These are phyloP conservation scores for Citrus cavaleriei DNA, from an alignment of 345 rosid species.

Conservation along the genomic window DNA sequence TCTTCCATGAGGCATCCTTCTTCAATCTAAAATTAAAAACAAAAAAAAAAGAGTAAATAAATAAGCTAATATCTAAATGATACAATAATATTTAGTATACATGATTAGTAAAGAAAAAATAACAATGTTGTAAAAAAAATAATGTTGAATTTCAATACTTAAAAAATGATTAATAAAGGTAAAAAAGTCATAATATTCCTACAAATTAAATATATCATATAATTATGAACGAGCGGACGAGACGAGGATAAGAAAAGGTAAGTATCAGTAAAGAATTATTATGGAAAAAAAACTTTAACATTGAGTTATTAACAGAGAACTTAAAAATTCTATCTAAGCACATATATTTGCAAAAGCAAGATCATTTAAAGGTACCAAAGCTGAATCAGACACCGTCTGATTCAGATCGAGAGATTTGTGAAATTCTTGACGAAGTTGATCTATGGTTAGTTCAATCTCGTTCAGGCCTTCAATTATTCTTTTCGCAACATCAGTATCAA, in stretches of 20 bases:
- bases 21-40: not conserved
- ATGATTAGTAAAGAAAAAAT: not conserved
- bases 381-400: not conserved
- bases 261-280: not conserved
- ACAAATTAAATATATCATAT: not conserved
- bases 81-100: not conserved
- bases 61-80: not conserved
- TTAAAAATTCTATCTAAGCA: not conserved
- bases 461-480: not conserved
- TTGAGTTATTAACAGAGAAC: not conserved
- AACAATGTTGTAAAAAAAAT: too few relatives aligned
- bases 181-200: not conserved
- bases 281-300: not conserved
- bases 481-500: not conserved
- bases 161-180: not conserved
- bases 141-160: not conserved
- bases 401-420: not conserved
- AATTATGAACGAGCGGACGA: not conserved
- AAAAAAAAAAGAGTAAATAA: not conserved
- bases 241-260: not conserved
- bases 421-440: not conserved
- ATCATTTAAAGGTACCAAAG: not conserved
- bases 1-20: not conserved
- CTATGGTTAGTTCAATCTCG: not conserved
- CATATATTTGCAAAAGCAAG: not conserved